phyloP scores from a whole-genome alignment of 257 asterid genomes.

The Solanum neorickii region DNA sequence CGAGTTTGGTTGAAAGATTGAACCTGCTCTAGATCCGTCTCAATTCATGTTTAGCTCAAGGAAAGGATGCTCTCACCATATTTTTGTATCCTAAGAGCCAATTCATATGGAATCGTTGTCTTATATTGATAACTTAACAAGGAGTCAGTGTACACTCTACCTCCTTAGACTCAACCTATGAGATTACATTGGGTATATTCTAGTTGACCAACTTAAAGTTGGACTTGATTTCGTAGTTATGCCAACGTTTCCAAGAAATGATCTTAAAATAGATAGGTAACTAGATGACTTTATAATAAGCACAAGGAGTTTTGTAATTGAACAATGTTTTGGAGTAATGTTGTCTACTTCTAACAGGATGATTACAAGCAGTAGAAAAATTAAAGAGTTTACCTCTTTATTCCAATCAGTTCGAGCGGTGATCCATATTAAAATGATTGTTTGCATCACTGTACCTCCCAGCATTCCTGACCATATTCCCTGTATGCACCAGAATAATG shows the following conservation, averaged over 20 bases:
- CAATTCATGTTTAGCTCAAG: not conserved
- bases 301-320: not conserved
- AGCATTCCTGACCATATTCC: slow-evolving; percentile 70
- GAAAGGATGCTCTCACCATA: not conserved
- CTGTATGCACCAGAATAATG: slow-evolving; percentile 9
- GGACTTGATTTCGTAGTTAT: not conserved
- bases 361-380: not conserved
- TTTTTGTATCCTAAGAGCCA: not conserved
- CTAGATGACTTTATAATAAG: not conserved
- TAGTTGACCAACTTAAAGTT: not conserved
- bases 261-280: not conserved
- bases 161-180: not conserved
- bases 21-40: not conserved
- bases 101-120: not conserved
- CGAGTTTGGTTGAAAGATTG: not conserved
- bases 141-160: not conserved
- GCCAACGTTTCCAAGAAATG: not conserved
- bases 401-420: slow-evolving; percentile 52
- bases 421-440: slow-evolving; percentile 45
- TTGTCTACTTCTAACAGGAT: not conserved
- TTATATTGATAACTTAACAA: not conserved
- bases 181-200: not conserved
- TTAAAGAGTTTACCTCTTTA: slow-evolving; percentile 27
- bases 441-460: slow-evolving; percentile 53
- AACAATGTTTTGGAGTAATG: not conserved